Base-by-base conservation (phyloP, 164 flowering plant species). In the Malania oleifera region DNA sequence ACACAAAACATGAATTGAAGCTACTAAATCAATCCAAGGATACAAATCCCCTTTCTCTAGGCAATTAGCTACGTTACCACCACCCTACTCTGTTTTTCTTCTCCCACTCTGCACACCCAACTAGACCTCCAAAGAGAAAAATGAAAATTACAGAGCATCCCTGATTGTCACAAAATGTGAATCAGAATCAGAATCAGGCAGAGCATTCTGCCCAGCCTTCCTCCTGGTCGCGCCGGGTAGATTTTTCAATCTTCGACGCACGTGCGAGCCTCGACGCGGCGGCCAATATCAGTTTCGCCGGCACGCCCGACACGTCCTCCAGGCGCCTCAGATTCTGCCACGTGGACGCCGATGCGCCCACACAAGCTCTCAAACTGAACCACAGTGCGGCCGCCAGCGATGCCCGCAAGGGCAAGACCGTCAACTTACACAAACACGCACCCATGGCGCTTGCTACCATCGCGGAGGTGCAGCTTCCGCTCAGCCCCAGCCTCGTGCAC, bases 171-270 rank as follows among this genome's bases (percentile, higher is more conserved):
- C n/a, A n/a, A n/a, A n/a, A n/a, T n/a, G n/a, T n/a, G n/a, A n/a
- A n/a, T n/a, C n/a, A n/a, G n/a, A n/a, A n/a, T n/a, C n/a, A n/a
- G n/a, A n/a, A n/a, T 45, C 53, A 53, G 7, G 2, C 54, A 10
- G 69, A 63, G 43, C 73, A 74, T 58, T 85, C 91, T 24, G 77
- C 87, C 84, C 81, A 83, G 35, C 87, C 78, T 60, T 82, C 87
- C 49, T 68, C 69, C 34, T 18, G 35, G 15, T 64, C 77, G 0
- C 25, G 65, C 29, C 60, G 49, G 1, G 47, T 39, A 18, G 39
- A 9, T 27, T 59, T 57, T 29, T 49, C 34, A 7, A 38, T 25
- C 55, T 56, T 72, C 56, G 73, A 11, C 2, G 56, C 63, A 18
- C 74, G 67, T 2, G 70, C 65, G 35, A 86, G 65, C 71, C 61